These are phyloP conservation scores for Perkinsus marinus DNA, from an alignment of 169 alveolate genomes.

Conservation along the genomic window DNA sequence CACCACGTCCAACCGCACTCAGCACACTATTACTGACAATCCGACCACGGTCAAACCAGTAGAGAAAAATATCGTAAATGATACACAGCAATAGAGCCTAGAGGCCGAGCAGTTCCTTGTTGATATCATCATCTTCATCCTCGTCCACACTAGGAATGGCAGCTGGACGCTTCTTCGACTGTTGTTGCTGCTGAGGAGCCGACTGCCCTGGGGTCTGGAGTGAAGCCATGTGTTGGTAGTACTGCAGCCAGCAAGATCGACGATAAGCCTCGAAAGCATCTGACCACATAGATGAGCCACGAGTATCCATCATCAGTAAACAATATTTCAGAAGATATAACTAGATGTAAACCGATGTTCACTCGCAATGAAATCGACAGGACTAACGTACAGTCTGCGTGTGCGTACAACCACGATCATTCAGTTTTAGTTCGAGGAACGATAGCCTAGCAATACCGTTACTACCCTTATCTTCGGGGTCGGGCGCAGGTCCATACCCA, in stretches of 20 bases:
- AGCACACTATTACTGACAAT: too few species aligned
- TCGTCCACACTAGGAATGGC: not conserved
- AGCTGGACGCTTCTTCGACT: too few species aligned
- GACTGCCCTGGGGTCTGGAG: not conserved
- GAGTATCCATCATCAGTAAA: too few species aligned
- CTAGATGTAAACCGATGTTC: too few species aligned
- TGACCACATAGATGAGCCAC: too few species aligned
- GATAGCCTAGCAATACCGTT: too few species aligned
- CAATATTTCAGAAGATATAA: too few species aligned
- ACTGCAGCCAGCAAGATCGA: not conserved
- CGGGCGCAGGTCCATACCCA: not conserved
- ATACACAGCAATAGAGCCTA: not conserved
- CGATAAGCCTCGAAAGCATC: not conserved
- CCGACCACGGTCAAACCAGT: not conserved
- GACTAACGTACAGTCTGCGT: too few species aligned
- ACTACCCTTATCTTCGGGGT: not conserved
- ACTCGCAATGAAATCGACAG: too few species aligned
- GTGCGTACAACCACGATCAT: too few species aligned
- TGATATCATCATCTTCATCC: not conserved
- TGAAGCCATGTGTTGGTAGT: not conserved
- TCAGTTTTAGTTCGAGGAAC: too few species aligned
- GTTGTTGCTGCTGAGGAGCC: not conserved
- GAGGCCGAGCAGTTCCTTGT: not conserved
- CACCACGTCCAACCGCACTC: too few species aligned
- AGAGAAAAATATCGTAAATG: not conserved